phyloP scores from a whole-genome alignment of 2,329 filamentous ascomycete genomes.

The Phoma herbarum region DNA sequence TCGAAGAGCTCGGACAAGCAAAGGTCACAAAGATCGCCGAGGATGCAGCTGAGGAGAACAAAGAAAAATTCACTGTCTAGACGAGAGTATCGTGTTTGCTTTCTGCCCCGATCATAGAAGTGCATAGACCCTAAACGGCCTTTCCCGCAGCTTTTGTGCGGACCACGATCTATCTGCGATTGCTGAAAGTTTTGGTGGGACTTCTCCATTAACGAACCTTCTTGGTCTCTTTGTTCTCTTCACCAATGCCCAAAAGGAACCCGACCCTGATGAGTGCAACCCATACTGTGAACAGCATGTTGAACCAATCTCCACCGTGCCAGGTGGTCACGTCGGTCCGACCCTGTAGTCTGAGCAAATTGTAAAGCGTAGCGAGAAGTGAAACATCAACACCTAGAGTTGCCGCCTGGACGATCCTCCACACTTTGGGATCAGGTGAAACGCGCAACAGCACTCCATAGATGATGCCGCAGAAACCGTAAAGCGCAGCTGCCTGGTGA shows the following conservation, averaged over 20 bases:
- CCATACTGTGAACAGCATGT: constrained; percentile 19
- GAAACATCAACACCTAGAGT: constrained; percentile 17
- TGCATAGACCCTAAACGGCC: not conserved
- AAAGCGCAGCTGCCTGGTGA: constrained; percentile 18
- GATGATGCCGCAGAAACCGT: constrained; percentile 19
- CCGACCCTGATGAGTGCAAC: constrained; percentile 17
- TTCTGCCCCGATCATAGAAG: not conserved
- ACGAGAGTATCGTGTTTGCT: not conserved
- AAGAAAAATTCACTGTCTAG: constrained; percentile 31
- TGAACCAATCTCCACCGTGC: constrained; percentile 20
- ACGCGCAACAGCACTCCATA: constrained; percentile 19
- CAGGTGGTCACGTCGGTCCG: not conserved
- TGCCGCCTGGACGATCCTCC: constrained; percentile 23
- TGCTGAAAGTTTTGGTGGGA: not conserved
- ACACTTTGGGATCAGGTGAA: constrained; percentile 17
- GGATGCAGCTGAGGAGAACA: constrained; percentile 31
- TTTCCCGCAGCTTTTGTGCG: not conserved
- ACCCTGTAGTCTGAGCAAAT: constrained; percentile 4
- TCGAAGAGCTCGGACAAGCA: constrained; percentile 35
- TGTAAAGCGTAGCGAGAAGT: constrained; percentile 10
- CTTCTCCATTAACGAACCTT: not conserved
- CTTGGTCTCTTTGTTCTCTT: not conserved
- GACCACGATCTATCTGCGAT: not conserved
- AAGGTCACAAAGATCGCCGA: constrained; percentile 32
- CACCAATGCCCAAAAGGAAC: constrained; percentile 18